Percentiles rank a stretch among this genome's conserved stretches.
These are phyloP conservation scores for Globisporangium okanoganense DNA, from an alignment of 352 stramenopile genomes.

Conservation along the genomic window DNA sequence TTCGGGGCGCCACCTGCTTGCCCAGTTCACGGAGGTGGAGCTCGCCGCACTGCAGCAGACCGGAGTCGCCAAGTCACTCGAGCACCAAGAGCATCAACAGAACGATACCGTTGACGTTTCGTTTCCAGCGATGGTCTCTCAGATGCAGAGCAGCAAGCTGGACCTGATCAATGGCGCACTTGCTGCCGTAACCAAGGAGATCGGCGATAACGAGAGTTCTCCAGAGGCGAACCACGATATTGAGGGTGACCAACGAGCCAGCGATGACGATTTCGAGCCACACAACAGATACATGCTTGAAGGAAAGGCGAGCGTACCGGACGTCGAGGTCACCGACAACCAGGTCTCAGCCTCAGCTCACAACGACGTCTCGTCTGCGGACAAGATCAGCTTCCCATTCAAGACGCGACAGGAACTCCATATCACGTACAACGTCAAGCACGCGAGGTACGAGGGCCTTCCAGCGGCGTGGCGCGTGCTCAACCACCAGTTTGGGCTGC, in stretches of 20 bases:
- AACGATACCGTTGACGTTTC: neutral
- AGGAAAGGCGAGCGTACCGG: neutral
- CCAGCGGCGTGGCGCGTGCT: conserved; percentile 54
- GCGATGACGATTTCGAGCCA: neutral
- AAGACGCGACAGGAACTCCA: conserved; percentile 64
- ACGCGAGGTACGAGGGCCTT: conserved; percentile 70
- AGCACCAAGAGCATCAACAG: conserved; percentile 1
- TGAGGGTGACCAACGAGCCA: neutral
- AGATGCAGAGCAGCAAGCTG: conserved; percentile 1
- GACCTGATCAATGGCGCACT: neutral
- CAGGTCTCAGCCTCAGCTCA: neutral
- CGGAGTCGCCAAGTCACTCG: neutral
- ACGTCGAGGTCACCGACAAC: neutral
- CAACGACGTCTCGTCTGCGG: conserved; percentile 9
- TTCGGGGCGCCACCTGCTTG: conserved; percentile 28
- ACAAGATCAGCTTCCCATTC: conserved; percentile 63
- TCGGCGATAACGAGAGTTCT: neutral
- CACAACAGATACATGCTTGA: neutral
- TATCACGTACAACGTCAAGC: conserved; percentile 67
- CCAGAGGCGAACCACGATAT: neutral
- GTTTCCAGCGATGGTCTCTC: neutral
- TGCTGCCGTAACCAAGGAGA: neutral
- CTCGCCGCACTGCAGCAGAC: conserved; percentile 17
- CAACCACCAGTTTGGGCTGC: conserved; percentile 76
- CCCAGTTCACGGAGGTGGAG: conserved; percentile 33